These are phyloP conservation scores for Podospora appendiculata DNA, from an alignment of 495 filamentous ascomycete species.

Conservation along the genomic window DNA sequence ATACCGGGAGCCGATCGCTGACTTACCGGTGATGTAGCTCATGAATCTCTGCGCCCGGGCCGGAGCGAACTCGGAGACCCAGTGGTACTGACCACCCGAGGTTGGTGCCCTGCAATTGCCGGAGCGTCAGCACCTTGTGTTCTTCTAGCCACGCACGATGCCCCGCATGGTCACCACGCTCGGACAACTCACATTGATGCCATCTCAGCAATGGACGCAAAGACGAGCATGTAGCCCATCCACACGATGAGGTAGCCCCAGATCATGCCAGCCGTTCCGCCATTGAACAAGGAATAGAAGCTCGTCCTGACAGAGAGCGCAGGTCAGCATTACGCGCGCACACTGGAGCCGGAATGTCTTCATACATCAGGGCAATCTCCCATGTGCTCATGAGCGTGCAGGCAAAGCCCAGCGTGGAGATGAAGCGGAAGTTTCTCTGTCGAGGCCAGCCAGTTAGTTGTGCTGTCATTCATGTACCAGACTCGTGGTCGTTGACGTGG, in stretches of 20 bases:
- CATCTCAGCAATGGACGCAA: constrained; percentile 22
- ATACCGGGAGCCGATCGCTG: constrained; percentile 10
- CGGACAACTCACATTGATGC: constrained; percentile 21
- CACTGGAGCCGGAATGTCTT: not conserved
- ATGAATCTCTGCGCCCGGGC: constrained; percentile 32
- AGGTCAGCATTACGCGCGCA: not conserved
- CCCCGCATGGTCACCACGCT: not conserved
- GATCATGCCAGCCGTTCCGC: constrained; percentile 25
- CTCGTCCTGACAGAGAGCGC: constrained; percentile 4
- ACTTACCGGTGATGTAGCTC: constrained; percentile 31
- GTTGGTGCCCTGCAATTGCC: constrained; percentile 26
- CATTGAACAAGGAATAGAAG: constrained; percentile 17
- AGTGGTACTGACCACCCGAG: constrained; percentile 40
- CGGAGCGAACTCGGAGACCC: constrained; percentile 43
- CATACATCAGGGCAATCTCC: constrained; percentile 31
- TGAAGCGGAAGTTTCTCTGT: constrained; percentile 36
- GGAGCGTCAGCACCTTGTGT: too few species aligned
- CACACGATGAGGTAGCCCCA: constrained; percentile 25
- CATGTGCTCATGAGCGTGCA: constrained; percentile 44
- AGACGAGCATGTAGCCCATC: constrained; percentile 22
- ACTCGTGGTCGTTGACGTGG: not conserved
- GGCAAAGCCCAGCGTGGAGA: constrained; percentile 40
- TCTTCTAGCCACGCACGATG: constrained; percentile 1
- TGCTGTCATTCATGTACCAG: not conserved
- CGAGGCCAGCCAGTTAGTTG: not conserved